Evolutionary conservation across 108 stramenopile genomes (phyloP), one percentile per base, ranked within the genome.

Genomic region (Cyclotella atomus): DNA sequence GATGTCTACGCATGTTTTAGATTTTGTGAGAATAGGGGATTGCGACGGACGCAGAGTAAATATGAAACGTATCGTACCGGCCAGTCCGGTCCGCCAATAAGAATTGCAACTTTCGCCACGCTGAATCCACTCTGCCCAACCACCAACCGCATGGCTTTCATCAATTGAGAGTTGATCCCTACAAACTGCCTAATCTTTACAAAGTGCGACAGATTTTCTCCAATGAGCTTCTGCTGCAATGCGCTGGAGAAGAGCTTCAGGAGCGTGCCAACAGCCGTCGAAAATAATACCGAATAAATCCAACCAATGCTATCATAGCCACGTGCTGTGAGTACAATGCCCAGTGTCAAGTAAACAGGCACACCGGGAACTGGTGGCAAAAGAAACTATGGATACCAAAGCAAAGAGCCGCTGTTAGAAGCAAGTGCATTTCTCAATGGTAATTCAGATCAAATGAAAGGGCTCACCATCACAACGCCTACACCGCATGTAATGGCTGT

Each of bases 301-400:
- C 82, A 73, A 20, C 84, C 83, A 67, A 32, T 41, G 38, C 7
- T 45, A 0, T 76, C 64, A 44, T 83, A 46, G 23, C 85, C 89
- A 19, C 57, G 68, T 2, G 77, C 76, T 0, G 81, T 46, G 46
- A 88, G 62, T 2, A 90, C 80, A 70, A 90, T 84, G 16, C 89
- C 89, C 28, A 84, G 76, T 17, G 84, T 75, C 65, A 88, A 59
- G 65, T 90, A 90, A 27, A 90, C 81, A 23, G 89, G 89, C 19
- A 84, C 83, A 12, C 87, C 87, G 25, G 89, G 89, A 20, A 90
- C 85, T 14, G 87, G 87, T 30, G 89, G 89, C 17, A 88, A 67
- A 21, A 88, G 72, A 59, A 90, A 90, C 38, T 41, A 41, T n/a
- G n/a, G n/a, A n/a, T n/a, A n/a, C n/a, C n/a, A n/a, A n/a, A n/a